phyloP scores from a whole-genome alignment of 352 stramenopile genomes.

The Phytophthora colocasiae region DNA sequence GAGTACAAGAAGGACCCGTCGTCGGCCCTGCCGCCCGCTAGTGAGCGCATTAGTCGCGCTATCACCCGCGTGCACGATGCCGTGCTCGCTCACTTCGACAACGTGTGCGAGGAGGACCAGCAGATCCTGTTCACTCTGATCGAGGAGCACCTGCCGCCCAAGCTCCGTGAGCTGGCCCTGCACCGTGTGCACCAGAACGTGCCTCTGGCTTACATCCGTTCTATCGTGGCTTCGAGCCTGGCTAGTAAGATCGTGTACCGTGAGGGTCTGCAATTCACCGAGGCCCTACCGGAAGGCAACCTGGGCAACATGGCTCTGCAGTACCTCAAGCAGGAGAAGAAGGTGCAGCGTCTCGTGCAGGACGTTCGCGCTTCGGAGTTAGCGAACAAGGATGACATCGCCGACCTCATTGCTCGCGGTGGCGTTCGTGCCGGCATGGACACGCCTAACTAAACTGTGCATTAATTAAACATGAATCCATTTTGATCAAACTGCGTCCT shows the following conservation, averaged over 20 bases:
- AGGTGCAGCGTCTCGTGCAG: slow-evolving; percentile 88
- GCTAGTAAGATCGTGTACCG: slow-evolving; percentile 99
- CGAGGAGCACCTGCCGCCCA: slow-evolving; percentile 93
- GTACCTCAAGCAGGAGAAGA: slow-evolving; percentile 96
- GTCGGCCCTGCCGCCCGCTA: slow-evolving; percentile 90
- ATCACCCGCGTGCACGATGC: slow-evolving; percentile 98
- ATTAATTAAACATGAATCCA: slow-evolving; percentile 20
- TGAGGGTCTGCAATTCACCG: slow-evolving; percentile 96
- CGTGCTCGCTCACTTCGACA: slow-evolving; percentile 92
- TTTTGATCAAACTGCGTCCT: slow-evolving; percentile 6
- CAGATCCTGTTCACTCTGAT: slow-evolving; percentile 86
- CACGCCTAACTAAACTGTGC: slow-evolving; percentile 19
- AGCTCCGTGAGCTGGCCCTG: slow-evolving; percentile 94
- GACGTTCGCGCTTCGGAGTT: slow-evolving; percentile 63
- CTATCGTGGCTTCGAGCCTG: slow-evolving; percentile 95
- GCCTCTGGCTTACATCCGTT: slow-evolving; percentile 96
- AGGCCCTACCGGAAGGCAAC: slow-evolving; percentile 91
- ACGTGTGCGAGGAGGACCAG: slow-evolving; percentile 86
- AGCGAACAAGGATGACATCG: slow-evolving; percentile 70
- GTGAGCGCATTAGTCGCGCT: slow-evolving; percentile 94
- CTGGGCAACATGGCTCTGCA: slow-evolving; percentile 91
- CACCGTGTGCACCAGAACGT: slow-evolving; percentile 94
- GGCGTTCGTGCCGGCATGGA: slow-evolving; percentile 77
- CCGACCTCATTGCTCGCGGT: slow-evolving; percentile 74
- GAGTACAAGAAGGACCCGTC: slow-evolving; percentile 94